A percentile compares a stretch with the other conserved stretches of the same genome.
Evolutionary conservation across 257 asterid genomes (phyloP).

Genomic region (Plectranthus barbatus): DNA sequence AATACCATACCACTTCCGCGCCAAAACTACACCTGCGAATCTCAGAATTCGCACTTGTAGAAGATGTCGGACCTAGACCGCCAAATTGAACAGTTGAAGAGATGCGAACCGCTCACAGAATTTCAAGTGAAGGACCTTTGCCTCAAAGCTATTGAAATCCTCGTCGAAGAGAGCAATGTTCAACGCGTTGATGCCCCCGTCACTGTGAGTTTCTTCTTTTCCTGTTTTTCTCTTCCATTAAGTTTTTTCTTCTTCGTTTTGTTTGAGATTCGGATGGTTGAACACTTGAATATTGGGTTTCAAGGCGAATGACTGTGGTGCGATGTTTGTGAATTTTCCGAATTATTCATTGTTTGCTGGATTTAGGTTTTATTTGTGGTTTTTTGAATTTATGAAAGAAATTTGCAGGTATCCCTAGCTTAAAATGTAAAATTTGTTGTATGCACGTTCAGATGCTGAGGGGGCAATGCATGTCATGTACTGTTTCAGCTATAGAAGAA

Average conservation of each 20-base stretch:
- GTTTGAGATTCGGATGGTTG: not conserved
- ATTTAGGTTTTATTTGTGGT: constrained; percentile 5
- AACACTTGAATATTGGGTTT: not conserved
- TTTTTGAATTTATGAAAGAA: constrained; percentile 3
- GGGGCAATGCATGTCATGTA: not conserved
- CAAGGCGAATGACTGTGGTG: not conserved
- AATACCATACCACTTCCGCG: not conserved
- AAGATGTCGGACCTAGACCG: constrained; percentile 90
- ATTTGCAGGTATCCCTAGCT: not conserved
- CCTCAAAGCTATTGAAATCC: constrained; percentile 89
- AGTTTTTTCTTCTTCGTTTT: not conserved
- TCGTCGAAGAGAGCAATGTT: constrained; percentile 92
- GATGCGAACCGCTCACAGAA: constrained; percentile 85
- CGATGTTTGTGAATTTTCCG: not conserved
- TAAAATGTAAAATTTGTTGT: not conserved
- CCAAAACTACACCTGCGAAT: not conserved
- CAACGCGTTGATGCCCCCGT: constrained; percentile 97
- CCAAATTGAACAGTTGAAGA: constrained; percentile 86
- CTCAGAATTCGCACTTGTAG: constrained; percentile 3
- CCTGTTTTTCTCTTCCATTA: too few relatives aligned
- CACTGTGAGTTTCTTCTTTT: constrained; percentile 73
- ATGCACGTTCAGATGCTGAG: not conserved
- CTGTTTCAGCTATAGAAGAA: not conserved
- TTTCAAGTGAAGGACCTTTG: constrained; percentile 84
- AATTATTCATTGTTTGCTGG: not conserved